Conservation (phyloP, 1,139 yeast genomes). For the Yamadazyma atmosphaerica region DNA sequence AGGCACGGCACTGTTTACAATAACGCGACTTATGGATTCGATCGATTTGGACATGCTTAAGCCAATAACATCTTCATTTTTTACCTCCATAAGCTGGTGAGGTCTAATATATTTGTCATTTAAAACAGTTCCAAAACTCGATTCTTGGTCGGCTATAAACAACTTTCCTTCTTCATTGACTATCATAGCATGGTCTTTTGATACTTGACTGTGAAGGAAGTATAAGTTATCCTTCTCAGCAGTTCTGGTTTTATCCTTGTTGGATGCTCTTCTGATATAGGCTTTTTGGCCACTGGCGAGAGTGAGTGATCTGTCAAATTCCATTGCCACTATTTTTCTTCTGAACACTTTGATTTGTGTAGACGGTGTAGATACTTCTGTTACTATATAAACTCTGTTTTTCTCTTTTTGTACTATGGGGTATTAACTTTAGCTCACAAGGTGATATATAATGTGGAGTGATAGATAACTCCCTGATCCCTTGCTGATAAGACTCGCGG, state of each 20-base stretch:
- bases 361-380: background rate
- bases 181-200: slow-evolving; percentile 29
- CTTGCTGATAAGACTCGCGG: slow-evolving; percentile 1
- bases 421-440: too few species aligned
- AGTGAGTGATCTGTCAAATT: background rate
- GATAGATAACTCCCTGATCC: slow-evolving; percentile 1
- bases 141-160: slow-evolving; percentile 28
- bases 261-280: slow-evolving; percentile 28
- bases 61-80: slow-evolving; percentile 29
- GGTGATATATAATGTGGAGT: too few species aligned
- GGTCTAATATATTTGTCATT: slow-evolving; percentile 28
- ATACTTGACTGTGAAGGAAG: slow-evolving; percentile 29
- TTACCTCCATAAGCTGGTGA: slow-evolving; percentile 18
- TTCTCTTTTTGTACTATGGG: too few species aligned
- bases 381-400: too few species aligned
- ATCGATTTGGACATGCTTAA: slow-evolving; percentile 33
- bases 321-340: background rate
- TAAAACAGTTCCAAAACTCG: slow-evolving; percentile 44
- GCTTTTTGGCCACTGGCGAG: background rate
- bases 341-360: background rate
- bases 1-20: slow-evolving; percentile 1
- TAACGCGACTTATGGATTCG: slow-evolving; percentile 2
- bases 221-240: slow-evolving; percentile 24
- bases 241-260: slow-evolving; percentile 22
- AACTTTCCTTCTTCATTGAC: slow-evolving; percentile 17